phyloP scores from a whole-genome alignment of 768 basidiomycete genomes.

The Mrakia frigida region DNA sequence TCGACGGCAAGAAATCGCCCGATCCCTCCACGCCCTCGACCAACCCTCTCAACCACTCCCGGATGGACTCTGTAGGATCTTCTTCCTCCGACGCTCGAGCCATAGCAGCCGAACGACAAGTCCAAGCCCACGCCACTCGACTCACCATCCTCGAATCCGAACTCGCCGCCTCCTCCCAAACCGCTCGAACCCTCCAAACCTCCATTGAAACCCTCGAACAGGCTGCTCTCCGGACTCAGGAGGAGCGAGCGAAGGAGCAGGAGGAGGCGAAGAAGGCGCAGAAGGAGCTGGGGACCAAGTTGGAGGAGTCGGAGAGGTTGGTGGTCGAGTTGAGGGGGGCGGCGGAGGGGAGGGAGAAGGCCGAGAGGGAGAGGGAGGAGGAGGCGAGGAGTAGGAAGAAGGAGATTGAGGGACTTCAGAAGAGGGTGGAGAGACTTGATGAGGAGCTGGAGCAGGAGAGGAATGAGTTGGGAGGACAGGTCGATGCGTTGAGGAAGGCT shows the following conservation, averaged over 20 bases:
- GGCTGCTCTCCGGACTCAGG: conserved; percentile 44
- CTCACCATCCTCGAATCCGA: conserved; percentile 30
- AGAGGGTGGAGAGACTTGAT: conserved; percentile 4
- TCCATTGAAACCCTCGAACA: conserved; percentile 51
- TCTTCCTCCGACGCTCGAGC: conserved; percentile 19
- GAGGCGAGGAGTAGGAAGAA: conserved; percentile 21
- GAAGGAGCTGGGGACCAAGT: conserved; percentile 36
- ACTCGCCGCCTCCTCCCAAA: conserved; percentile 17
- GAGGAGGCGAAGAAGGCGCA: conserved; percentile 50
- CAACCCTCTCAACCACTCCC: not conserved
- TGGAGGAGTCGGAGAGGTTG: conserved; percentile 47
- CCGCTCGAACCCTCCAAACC: conserved; percentile 4
- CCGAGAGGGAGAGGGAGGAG: not conserved
- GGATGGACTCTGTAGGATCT: not conserved
- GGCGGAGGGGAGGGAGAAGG: conserved; percentile 35
- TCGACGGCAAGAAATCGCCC: conserved; percentile 8
- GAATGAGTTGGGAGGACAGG: conserved; percentile 61
- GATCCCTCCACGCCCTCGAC: not conserved
- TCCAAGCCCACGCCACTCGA: conserved; percentile 27
- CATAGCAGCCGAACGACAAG: conserved; percentile 27
- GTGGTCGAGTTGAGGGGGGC: conserved; percentile 40
- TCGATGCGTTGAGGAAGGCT: conserved; percentile 79
- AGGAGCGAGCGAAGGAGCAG: conserved; percentile 51
- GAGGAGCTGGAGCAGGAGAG: conserved; percentile 56
- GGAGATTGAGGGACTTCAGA: conserved; percentile 29